Evolutionary conservation across 495 filamentous ascomycete species (phyloP).

Genomic region (Neurospora africana): DNA sequence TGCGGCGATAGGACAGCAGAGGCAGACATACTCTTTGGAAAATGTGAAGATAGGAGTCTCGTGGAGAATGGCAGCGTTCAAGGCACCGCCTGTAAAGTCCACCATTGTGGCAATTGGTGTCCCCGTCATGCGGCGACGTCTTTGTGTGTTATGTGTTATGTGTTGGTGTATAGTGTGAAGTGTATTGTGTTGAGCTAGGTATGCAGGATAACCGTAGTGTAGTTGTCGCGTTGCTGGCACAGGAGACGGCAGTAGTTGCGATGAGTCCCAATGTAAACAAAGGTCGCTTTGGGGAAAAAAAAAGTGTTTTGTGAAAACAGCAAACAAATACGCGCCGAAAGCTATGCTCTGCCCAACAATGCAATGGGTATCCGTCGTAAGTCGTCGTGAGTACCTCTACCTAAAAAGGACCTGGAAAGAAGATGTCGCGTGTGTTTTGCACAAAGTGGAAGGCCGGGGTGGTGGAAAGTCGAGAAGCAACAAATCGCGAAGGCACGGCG

Average conservation of each 20-base stretch:
- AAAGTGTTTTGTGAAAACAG: neutral
- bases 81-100: neutral
- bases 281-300: neutral
- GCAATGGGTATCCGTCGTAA: neutral
- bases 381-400: neutral
- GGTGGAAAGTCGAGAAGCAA: neutral
- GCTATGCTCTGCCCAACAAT: neutral
- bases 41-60: neutral
- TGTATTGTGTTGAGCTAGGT: neutral
- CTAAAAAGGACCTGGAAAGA: neutral
- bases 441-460: neutral
- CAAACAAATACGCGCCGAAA: neutral
- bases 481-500: neutral
- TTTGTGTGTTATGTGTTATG: neutral
- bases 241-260: neutral
- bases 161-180: neutral
- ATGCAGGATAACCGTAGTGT: neutral
- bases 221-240: neutral
- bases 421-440: neutral
- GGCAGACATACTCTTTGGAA: neutral
- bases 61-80: neutral
- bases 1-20: neutral
- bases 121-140: neutral
- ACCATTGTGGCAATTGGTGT: neutral
- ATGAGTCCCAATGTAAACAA: neutral